These are phyloP conservation scores for Populus pruinosa DNA, from an alignment of 345 rosid genomes.

Conservation along the genomic window DNA sequence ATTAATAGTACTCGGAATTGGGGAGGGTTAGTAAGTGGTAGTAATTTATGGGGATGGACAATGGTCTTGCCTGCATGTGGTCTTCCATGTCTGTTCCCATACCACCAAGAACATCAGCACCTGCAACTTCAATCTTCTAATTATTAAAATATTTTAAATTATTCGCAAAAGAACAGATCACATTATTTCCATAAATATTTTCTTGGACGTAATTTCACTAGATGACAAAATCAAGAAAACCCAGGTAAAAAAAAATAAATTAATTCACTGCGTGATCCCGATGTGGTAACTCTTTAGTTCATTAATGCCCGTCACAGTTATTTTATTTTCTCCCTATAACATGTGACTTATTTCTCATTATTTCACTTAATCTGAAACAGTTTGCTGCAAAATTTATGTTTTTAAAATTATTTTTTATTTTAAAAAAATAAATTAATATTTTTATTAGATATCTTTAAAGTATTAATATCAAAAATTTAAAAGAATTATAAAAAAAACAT, in stretches of 20 bases:
- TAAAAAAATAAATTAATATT: too few species aligned
- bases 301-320: background rate
- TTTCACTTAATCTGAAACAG: background rate
- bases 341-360: background rate
- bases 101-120: slow-evolving; percentile 41
- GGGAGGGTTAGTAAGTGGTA: slow-evolving; percentile 3
- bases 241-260: slow-evolving; percentile 8
- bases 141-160: slow-evolving; percentile 10
- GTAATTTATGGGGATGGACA: slow-evolving; percentile 47
- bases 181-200: slow-evolving; percentile 11
- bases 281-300: background rate
- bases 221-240: slow-evolving; percentile 13
- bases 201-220: background rate
- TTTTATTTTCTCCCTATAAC: background rate
- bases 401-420: too few species aligned
- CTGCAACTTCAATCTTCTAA: slow-evolving; percentile 39
- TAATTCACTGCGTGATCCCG: slow-evolving; percentile 1
- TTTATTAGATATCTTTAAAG: too few species aligned
- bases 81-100: slow-evolving; percentile 41
- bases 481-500: too few species aligned
- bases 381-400: too few species aligned
- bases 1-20: background rate
- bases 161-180: slow-evolving; percentile 7
- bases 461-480: too few species aligned
- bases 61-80: slow-evolving; percentile 54